Conservation (phyloP, 1,139 yeast genomes). For the Pichia sp. region DNA sequence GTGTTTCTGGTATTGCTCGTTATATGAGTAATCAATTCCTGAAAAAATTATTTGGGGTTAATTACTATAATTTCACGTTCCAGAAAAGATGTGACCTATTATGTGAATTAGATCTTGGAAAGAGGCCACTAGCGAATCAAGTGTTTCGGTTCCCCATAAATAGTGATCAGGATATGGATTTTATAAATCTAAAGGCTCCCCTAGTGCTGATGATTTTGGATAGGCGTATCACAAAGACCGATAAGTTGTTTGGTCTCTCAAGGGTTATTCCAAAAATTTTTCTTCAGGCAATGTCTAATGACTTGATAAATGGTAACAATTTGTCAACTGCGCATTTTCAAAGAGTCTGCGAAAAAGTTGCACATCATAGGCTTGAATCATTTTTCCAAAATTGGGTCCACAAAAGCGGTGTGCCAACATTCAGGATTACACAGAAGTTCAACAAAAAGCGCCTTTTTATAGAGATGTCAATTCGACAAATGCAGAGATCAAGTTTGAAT, state of each 20-base stretch:
- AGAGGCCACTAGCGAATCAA: slow-evolving; percentile 73
- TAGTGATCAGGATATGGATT: slow-evolving; percentile 43
- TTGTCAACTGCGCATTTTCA: slow-evolving; percentile 82
- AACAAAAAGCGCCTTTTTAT: slow-evolving; percentile 91
- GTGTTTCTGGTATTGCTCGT: slow-evolving; percentile 78
- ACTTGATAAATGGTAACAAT: slow-evolving; percentile 68
- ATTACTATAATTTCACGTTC: slow-evolving; percentile 71
- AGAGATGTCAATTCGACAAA: slow-evolving; percentile 92
- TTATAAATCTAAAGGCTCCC: slow-evolving; percentile 77
- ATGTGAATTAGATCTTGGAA: slow-evolving; percentile 72
- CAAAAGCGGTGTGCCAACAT: slow-evolving; percentile 85
- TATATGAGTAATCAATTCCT: slow-evolving; percentile 78
- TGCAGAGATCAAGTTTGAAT: slow-evolving; percentile 57
- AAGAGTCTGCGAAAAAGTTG: slow-evolving; percentile 89
- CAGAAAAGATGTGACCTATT: slow-evolving; percentile 62
- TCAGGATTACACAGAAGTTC: slow-evolving; percentile 84
- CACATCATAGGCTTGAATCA: slow-evolving; percentile 73
- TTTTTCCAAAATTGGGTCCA: slow-evolving; percentile 94
- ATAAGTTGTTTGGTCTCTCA: slow-evolving; percentile 85
- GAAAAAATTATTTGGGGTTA: slow-evolving; percentile 70
- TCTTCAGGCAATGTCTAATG: slow-evolving; percentile 94
- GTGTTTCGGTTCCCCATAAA: slow-evolving; percentile 66
- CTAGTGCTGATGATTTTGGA: slow-evolving; percentile 80
- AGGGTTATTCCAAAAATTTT: slow-evolving; percentile 89
- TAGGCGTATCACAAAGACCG: slow-evolving; percentile 92